A percentile compares a stretch with the other conserved stretches of the same genome.
phyloP scores from a whole-genome alignment of 441 rosid species.

The Francoa sonchifolia region DNA sequence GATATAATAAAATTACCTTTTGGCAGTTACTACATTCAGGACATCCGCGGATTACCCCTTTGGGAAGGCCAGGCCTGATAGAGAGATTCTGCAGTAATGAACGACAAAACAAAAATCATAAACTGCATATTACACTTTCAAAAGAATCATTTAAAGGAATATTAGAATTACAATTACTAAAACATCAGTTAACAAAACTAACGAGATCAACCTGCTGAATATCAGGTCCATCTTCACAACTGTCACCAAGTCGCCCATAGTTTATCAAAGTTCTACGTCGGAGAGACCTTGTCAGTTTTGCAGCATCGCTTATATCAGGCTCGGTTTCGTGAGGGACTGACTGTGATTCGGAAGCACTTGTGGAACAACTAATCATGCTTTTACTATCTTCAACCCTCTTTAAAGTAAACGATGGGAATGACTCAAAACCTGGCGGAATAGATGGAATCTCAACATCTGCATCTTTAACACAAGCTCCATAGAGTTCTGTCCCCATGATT shows the following conservation, averaged over 20 bases:
- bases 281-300: conserved; percentile 36
- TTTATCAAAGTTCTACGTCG: conserved; percentile 68
- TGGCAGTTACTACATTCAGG: conserved; percentile 71
- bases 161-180: not conserved
- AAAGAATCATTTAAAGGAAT: conserved; percentile 6
- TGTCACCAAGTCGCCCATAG: conserved; percentile 28
- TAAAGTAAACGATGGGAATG: conserved; percentile 61
- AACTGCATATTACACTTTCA: not conserved
- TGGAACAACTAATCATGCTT: conserved; percentile 22
- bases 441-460: conserved; percentile 79
- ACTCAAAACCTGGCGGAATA: conserved; percentile 94
- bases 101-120: conserved; percentile 11
- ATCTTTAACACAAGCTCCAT: conserved; percentile 72
- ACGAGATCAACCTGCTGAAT: conserved; percentile 47
- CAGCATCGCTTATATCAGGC: conserved; percentile 18
- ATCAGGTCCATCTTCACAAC: conserved; percentile 38
- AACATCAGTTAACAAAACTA: conserved; percentile 13
- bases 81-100: conserved; percentile 35
- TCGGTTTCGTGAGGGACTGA: conserved; percentile 37
- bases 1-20: conserved; percentile 44
- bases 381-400: conserved; percentile 29
- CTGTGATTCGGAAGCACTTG: conserved; percentile 30
- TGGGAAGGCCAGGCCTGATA: conserved; percentile 44
- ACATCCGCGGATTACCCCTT: conserved; percentile 81
- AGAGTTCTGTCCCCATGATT: conserved; percentile 81